These are phyloP conservation scores for Domatiomyces globalis DNA, from an alignment of 2,329 filamentous ascomycete genomes.

Conservation along the genomic window DNA sequence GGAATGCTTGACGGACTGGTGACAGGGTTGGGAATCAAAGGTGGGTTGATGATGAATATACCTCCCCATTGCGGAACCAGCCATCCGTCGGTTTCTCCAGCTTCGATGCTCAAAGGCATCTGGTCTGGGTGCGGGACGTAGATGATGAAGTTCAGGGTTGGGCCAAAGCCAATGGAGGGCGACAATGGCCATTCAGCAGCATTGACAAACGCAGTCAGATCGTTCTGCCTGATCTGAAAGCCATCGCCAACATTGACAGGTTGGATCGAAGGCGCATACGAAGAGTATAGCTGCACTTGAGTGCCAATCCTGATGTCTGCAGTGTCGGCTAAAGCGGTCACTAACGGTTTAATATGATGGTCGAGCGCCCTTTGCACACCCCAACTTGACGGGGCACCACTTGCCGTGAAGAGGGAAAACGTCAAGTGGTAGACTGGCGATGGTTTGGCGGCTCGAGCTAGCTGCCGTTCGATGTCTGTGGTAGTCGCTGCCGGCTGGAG, in stretches of 20 bases:
- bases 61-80: conserved; percentile 93
- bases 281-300: conserved; percentile 85
- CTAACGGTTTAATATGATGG: conserved; percentile 66
- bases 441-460: conserved; percentile 77
- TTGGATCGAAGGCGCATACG: conserved; percentile 47
- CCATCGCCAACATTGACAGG: conserved; percentile 39
- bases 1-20: conserved; percentile 11
- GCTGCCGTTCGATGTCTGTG: conserved; percentile 51
- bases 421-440: conserved; percentile 89
- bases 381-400: conserved; percentile 69
- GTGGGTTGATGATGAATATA: conserved; percentile 52
- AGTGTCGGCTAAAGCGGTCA: conserved; percentile 65
- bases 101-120: conserved; percentile 46
- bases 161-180: conserved; percentile 75
- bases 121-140: conserved; percentile 63
- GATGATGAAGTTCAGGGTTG: conserved; percentile 90
- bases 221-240: conserved; percentile 47
- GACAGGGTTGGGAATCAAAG: conserved; percentile 20
- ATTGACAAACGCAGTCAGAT: conserved; percentile 89
- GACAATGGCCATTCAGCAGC: conserved; percentile 94
- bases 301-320: conserved; percentile 95
- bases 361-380: conserved; percentile 71
- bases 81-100: conserved; percentile 60
- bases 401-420: conserved; percentile 83
- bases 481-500: conserved; percentile 32